Percentiles rank a stretch among this genome's conserved stretches.
phyloP scores from a whole-genome alignment of 1,284 basidiomycete species.

The Apiotrichum domesticum region DNA sequence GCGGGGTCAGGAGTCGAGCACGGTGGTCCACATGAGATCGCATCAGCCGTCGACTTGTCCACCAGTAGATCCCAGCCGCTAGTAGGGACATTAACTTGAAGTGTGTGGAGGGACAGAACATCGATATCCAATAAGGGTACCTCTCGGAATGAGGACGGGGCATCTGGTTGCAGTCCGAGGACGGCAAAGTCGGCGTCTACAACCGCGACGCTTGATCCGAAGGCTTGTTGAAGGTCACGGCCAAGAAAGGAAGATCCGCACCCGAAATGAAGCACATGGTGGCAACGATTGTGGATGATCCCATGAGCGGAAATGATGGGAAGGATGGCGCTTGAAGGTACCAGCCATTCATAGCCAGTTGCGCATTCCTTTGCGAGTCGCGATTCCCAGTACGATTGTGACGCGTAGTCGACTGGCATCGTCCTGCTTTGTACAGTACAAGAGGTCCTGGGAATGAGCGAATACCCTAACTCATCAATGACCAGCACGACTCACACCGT shows the following conservation, averaged over 20 bases:
- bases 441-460: too few relatives aligned
- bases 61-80: slow-evolving; percentile 32
- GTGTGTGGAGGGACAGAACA: neutral
- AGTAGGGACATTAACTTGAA: neutral
- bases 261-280: slow-evolving; percentile 31
- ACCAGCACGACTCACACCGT: too few relatives aligned
- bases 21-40: slow-evolving; percentile 37
- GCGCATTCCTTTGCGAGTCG: slow-evolving; percentile 27
- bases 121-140: slow-evolving; percentile 8
- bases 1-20: too few relatives aligned
- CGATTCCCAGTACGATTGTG: slow-evolving; percentile 31
- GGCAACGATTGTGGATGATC: neutral
- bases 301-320: slow-evolving; percentile 16
- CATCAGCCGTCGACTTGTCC: slow-evolving; percentile 44
- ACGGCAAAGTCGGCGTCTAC: slow-evolving; percentile 35
- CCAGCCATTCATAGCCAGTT: slow-evolving; percentile 37
- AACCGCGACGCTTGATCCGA: slow-evolving; percentile 15
- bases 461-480: too few relatives aligned
- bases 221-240: slow-evolving; percentile 6
- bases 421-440: too few relatives aligned
- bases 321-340: slow-evolving; percentile 20
- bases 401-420: slow-evolving; percentile 34
- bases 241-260: slow-evolving; percentile 36
- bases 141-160: neutral
- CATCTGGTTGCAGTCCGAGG: neutral